Base-by-base conservation (phyloP, 1,139 yeast species). In the Blastobotrys illinoisensis region DNA sequence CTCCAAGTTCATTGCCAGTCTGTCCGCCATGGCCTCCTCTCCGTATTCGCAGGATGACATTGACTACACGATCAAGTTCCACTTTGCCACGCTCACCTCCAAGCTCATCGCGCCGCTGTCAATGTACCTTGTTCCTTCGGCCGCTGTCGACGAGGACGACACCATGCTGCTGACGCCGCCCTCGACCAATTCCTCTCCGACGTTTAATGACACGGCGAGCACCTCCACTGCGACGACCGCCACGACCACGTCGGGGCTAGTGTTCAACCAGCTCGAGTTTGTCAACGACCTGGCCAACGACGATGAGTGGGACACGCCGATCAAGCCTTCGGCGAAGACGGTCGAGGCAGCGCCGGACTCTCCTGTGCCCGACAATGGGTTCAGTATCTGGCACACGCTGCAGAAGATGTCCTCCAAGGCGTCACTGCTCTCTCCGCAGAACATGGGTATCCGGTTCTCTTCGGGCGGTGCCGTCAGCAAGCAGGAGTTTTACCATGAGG, bases 11-110 rank as follows among this genome's bases (percentile, higher is more conserved):
- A 54, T 59, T 11, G 45, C 58, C 18, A 44, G 50, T 6, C 49
- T 60, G 36, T 47, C 56, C 18, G n/a, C n/a, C n/a, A 7, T 49
- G 45, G 46, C 49, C n/a, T 16, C 43, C 9, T 18, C 46, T 2
- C 46, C 46, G 7, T 32, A 32, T n/a, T 4, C 23, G 23, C 46
- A 46, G 26, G 48, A 44, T 9, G 20, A 36, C 14, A 46, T 52
- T 5, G 54, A 52, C 45, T 49, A 52, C 23, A 23, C 51, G 16
- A 53, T 61, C 26, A 51, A 63, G 43, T 57, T 64, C 49, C 65
- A 64, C 49, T 64, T 64, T 52, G 64, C 66, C 3, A 60, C 65
- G 3, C 52, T 64, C n/a, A 62, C 64, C 5, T 56, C 65, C 28
- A 58, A 55, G 51, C 54, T 64, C 32, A 52, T 64, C n/a, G 56